Base-by-base conservation (phyloP, 140 eudicot genomes). In the Ambrosia hybrid region DNA sequence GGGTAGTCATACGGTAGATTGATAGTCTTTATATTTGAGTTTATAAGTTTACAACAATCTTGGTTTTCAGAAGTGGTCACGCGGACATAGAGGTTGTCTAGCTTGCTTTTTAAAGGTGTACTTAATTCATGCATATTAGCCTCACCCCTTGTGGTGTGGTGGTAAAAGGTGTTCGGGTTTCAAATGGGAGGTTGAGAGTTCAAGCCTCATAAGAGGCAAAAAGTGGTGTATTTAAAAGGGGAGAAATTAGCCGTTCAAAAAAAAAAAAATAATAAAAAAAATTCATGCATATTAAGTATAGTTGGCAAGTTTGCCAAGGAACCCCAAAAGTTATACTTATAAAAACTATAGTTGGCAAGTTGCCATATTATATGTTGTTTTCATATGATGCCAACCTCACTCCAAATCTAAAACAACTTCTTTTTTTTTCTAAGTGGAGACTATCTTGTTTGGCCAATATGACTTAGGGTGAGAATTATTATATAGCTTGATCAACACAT, bases 341-440 rank as follows among this genome's bases (percentile, higher is more conserved):
- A 77, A 60, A 58, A 77, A 8, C 51, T 69, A 14, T 36, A 51
- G 62, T 61, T 77, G 81, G 81, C 76, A 77, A 77, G 55, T 51
- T 77, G 76, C 72, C 55, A 52, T 70, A 49, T 70, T 68, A 9
- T 70, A 39, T 16, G 74, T 65, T 73, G 53, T 72, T 72, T 45
- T 67, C 75, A 49, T 49, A 57, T 21, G 70, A 72, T 73, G 70
- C 75, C 75, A 73, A 79, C 74, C 79, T 79, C 73, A 55, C 78
- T 65, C 68, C 51, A 78, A 56, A 56, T 65, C 63, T 78, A 8
- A 69, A 66, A 78, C 46, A 21, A 21, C 26, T 21, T 11, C 9
- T 60, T 33, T n/a, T 33, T n/a, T 48, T 59, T 71, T 57, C 51
- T 69, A 34, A 64, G 78, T 65, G 82, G 82, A 78, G 73, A 67